Base-by-base conservation (phyloP, 2,329 filamentous ascomycete genomes). In the Fonsecaea multimorphosa region DNA sequence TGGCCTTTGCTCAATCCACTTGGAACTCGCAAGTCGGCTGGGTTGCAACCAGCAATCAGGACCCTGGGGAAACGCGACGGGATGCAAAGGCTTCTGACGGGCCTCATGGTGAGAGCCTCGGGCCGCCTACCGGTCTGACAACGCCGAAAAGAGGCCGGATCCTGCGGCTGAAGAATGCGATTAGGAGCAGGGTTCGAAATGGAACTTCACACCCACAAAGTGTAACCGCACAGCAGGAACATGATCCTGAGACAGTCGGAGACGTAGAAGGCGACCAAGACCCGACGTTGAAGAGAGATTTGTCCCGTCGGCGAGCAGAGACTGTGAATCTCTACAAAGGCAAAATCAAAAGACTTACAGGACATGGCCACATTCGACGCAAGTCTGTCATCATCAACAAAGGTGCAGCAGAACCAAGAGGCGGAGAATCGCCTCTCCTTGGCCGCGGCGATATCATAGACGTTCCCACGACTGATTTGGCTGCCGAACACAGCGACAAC, bases 321-420 rank as follows among this genome's bases (percentile, higher is more conserved):
- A 66, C 63, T 3, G 8, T 68, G 27, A 67, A 65, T 44, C 58
- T 65, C 11, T 69, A 66, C 63, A 68, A 63, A 58, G 63, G 46
- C 4, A 70, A 71, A 53, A 51, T 67, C 38, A 65, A 66, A 58
- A 58, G 44, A 58, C 55, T 70, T 19, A 69, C 64, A 22, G 57
- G 61, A 2, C 62, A 40, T 55, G 61, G 51, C 44, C 61, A 67
- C 34, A 53, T 57, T 61, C 64, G 64, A 44, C 64, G 64, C 34
- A 67, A 61, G 46, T 63, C 64, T 22, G n/a, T 66, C 22, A 66
- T 66, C n/a, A 44, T 29, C 54, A 44, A 29, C 38, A 63, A 64
- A 44, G 56, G 55, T 53, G 22, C 52, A 22, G 31, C 55, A 29
- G 46, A 32, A 14, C 16, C 54, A 38, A 46, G 36, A 52, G n/a